Evolutionary conservation across 176 grass and related monocot genomes (phyloP).

Genomic region (Miscanthus lutarioriparius): DNA sequence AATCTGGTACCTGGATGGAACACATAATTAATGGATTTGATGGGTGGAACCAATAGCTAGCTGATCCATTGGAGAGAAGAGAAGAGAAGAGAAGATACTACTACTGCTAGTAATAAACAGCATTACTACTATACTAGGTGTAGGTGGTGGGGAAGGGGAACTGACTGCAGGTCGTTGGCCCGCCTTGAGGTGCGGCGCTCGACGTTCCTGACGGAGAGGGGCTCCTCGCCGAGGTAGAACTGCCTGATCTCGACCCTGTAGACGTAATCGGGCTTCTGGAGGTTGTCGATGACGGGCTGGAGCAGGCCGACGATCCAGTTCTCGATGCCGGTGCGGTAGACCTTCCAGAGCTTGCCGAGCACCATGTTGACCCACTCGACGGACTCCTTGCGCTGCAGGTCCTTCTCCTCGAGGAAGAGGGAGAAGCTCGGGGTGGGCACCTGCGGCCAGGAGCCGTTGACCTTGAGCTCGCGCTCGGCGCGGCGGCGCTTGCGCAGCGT

Average conservation of each 20-base stretch:
- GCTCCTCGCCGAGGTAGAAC: constrained; percentile 94
- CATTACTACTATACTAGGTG: too few relatives aligned
- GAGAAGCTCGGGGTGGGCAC: constrained; percentile 91
- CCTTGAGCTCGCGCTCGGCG: constrained; percentile 59
- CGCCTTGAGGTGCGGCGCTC: constrained; percentile 80
- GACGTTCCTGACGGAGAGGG: constrained; percentile 83
- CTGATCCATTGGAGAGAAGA: background rate
- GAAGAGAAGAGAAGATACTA: background rate
- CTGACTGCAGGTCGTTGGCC: constrained; percentile 92
- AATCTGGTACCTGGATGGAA: constrained; percentile 83
- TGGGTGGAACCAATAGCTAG: background rate
- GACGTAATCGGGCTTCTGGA: constrained; percentile 90
- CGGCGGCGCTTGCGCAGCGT: constrained; percentile 64
- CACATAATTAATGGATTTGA: background rate
- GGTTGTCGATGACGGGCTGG: constrained; percentile 87
- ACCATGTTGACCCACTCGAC: constrained; percentile 99
- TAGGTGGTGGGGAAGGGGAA: background rate
- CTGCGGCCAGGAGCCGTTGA: constrained; percentile 90
- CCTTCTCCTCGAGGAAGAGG: constrained; percentile 91
- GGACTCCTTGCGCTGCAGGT: constrained; percentile 97
- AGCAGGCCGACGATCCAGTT: constrained; percentile 90
- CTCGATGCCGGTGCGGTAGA: constrained; percentile 87
- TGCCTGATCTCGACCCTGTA: constrained; percentile 92
- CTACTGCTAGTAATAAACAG: too few relatives aligned
- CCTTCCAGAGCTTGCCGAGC: constrained; percentile 95